Conservation (phyloP, 345 rosid species). For the Citropsis articulata region DNA sequence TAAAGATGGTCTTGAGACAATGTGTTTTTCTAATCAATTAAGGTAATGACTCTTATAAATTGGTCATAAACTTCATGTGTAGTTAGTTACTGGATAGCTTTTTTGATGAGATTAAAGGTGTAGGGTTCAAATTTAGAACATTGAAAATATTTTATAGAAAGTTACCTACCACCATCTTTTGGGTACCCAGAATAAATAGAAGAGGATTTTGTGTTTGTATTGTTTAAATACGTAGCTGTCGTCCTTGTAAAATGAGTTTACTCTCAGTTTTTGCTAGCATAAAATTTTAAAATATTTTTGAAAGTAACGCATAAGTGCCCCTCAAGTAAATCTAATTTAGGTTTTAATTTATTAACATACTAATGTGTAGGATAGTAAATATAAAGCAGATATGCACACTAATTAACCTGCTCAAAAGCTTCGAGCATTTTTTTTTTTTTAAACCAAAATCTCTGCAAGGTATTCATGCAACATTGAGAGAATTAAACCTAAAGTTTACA, state of each 20-base stretch:
- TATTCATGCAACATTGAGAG: background rate
- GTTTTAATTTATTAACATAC: background rate
- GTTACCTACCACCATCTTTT: conserved; percentile 38
- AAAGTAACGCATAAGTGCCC: conserved; percentile 28
- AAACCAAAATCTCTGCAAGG: no score
- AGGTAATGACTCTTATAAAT: conserved; percentile 12
- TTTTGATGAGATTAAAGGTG: conserved; percentile 22
- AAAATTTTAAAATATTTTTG: conserved; percentile 4
- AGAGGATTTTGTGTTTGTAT: conserved; percentile 14
- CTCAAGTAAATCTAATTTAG: conserved; percentile 2
- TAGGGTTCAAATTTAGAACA: conserved; percentile 21
- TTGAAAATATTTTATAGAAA: conserved; percentile 22
- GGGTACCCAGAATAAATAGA: conserved; percentile 9
- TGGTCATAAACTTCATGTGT: conserved; percentile 22
- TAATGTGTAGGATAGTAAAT: background rate
- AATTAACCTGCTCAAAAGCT: background rate
- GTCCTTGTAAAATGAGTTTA: conserved; percentile 12
- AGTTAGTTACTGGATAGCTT: conserved; percentile 41
- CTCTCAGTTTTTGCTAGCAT: conserved; percentile 13
- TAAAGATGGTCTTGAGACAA: conserved; percentile 15
- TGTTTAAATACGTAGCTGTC: conserved; percentile 4
- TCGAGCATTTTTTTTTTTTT: background rate
- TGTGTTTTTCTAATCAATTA: conserved; percentile 29
- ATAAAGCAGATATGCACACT: background rate
- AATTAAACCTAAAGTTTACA: background rate